Conservation (phyloP, 2,329 filamentous ascomycete genomes). For the Pseudogymnoascus sp. region DNA sequence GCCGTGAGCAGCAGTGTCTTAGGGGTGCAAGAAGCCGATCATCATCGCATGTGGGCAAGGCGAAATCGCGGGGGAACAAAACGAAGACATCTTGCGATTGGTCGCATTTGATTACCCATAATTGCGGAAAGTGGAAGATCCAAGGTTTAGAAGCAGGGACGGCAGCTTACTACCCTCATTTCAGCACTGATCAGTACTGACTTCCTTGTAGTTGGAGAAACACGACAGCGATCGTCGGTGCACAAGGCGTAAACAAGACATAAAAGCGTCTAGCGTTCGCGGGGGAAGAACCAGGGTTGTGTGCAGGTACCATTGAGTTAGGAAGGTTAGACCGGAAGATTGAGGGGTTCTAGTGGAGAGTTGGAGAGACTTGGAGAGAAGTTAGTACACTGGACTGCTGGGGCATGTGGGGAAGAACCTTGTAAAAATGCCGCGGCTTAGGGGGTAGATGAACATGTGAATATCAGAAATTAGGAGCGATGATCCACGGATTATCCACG, state of each 20-base stretch:
- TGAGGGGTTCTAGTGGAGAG: background rate
- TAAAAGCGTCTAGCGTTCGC: conserved; percentile 5
- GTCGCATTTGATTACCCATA: background rate
- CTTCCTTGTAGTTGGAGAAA: background rate
- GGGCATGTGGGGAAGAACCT: conserved; percentile 9
- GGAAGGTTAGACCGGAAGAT: background rate
- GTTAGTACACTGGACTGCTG: background rate
- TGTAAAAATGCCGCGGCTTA: conserved; percentile 5
- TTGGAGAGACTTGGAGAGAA: background rate
- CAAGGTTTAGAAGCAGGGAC: conserved; percentile 4
- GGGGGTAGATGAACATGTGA: background rate
- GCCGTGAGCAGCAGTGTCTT: background rate
- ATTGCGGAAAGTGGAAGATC: background rate
- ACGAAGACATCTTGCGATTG: background rate
- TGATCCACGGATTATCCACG: background rate
- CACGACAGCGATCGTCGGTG: background rate
- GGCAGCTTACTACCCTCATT: background rate
- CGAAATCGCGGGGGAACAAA: background rate
- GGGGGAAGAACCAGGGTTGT: background rate
- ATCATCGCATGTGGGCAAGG: conserved; percentile 1
- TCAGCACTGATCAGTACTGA: too few relatives aligned
- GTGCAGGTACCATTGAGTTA: conserved; percentile 2
- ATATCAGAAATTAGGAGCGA: background rate
- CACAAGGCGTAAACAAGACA: background rate
- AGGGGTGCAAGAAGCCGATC: background rate